Evolutionary conservation across 2,329 filamentous ascomycete species (phyloP).

Genomic region (Botrytis deweyae): DNA sequence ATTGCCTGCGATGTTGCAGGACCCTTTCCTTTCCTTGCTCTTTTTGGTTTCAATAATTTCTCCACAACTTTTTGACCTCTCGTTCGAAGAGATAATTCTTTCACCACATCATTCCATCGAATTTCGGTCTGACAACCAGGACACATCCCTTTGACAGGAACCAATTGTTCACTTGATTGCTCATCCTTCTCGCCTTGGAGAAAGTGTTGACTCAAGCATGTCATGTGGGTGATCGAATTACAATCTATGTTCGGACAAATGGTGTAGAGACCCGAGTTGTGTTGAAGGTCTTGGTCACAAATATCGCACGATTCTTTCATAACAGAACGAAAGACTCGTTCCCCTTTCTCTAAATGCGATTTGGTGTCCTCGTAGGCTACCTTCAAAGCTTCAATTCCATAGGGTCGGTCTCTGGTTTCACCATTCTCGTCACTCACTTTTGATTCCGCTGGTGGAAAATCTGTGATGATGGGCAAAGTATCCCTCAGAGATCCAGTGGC

Average conservation of each 20-base stretch:
- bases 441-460: slow-evolving; percentile 28
- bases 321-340: slow-evolving; percentile 55
- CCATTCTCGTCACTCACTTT: neutral
- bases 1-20: slow-evolving; percentile 25
- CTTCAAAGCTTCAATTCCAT: slow-evolving; percentile 54
- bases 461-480: slow-evolving; percentile 30
- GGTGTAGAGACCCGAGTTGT: slow-evolving; percentile 53
- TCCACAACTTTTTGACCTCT: slow-evolving; percentile 69
- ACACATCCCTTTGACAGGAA: slow-evolving; percentile 70
- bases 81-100: slow-evolving; percentile 72
- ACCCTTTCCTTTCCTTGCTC: slow-evolving; percentile 24
- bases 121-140: slow-evolving; percentile 64
- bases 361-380: slow-evolving; percentile 56
- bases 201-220: slow-evolving; percentile 58
- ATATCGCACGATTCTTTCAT: slow-evolving; percentile 55
- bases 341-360: slow-evolving; percentile 55
- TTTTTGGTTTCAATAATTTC: slow-evolving; percentile 58
- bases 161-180: slow-evolving; percentile 42
- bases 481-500: slow-evolving; percentile 26
- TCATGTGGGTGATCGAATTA: slow-evolving; percentile 57
- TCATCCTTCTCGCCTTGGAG: slow-evolving; percentile 42
- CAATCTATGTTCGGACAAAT: slow-evolving; percentile 56
- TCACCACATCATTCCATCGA: slow-evolving; percentile 76
- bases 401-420: neutral
- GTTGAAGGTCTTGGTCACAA: slow-evolving; percentile 48